Evolutionary conservation across 2,329 filamentous ascomycete genomes (phyloP).

Genomic region (Stagonosporopsis chrysanthemi): DNA sequence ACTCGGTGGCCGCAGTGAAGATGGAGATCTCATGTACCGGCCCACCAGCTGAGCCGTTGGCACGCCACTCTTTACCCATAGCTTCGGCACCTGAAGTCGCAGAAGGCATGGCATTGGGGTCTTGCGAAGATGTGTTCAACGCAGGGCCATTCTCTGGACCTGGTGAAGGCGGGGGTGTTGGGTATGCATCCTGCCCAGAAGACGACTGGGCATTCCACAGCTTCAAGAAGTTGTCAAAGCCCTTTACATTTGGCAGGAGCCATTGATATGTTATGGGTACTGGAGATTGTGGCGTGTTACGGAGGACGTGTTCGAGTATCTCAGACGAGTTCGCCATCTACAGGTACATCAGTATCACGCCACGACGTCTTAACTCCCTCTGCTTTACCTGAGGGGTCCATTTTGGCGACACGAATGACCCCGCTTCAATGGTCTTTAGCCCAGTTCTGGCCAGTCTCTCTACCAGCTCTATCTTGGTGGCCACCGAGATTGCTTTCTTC

Average conservation of each 20-base stretch:
- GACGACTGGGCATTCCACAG: constrained; percentile 57
- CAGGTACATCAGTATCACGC: constrained; percentile 50
- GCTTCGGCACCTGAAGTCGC: constrained; percentile 45
- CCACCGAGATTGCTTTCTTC: constrained; percentile 72
- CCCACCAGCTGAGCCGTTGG: constrained; percentile 20
- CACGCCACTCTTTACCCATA: constrained; percentile 30
- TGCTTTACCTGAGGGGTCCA: constrained; percentile 77
- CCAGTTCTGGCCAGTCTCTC: constrained; percentile 73
- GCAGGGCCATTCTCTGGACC: constrained; percentile 48
- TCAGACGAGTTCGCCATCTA: constrained; percentile 82
- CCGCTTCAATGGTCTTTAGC: constrained; percentile 77
- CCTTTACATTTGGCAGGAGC: constrained; percentile 79
- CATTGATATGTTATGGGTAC: constrained; percentile 76
- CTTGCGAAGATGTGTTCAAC: constrained; percentile 52
- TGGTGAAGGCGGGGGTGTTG: constrained; percentile 53
- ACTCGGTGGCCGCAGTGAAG: constrained; percentile 82
- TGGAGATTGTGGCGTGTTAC: constrained; percentile 62
- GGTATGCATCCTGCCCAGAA: constrained; percentile 55
- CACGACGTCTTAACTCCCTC: neutral
- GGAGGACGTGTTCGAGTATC: constrained; percentile 73
- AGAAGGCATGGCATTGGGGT: constrained; percentile 54
- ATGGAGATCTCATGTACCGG: constrained; percentile 71
- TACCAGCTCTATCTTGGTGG: constrained; percentile 80
- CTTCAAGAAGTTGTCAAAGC: constrained; percentile 68
- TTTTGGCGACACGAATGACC: constrained; percentile 83